Conservation (phyloP, 305 asterid species). For the Plantago lanceolata region DNA sequence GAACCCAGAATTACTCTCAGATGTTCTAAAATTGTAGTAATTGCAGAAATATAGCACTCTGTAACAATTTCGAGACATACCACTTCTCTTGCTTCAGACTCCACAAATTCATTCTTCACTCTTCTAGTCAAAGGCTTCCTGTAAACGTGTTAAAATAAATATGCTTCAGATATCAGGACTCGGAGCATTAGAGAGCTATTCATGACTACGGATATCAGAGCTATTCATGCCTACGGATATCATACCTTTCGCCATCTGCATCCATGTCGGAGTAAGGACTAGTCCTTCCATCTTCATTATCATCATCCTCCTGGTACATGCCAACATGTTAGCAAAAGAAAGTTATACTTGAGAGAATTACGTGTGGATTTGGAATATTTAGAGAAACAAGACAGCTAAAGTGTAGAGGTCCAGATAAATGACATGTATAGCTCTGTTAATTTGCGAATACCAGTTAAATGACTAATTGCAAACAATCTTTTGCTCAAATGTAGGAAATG, state of each 20-base stretch:
- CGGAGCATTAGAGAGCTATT: not conserved
- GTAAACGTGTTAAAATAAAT: conserved; percentile 19
- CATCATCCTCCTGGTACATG: conserved; percentile 33
- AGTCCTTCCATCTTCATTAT: conserved; percentile 42
- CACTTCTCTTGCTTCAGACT: conserved; percentile 49
- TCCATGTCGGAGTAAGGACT: conserved; percentile 50
- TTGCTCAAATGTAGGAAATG: too few relatives aligned
- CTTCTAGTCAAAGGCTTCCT: conserved; percentile 47
- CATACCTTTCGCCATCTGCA: conserved; percentile 42
- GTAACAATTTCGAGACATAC: conserved; percentile 19
- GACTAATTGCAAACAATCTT: too few relatives aligned
- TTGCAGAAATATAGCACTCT: too few relatives aligned
- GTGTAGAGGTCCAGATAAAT: not conserved
- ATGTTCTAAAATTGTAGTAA: not conserved
- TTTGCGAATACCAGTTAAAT: too few relatives aligned
- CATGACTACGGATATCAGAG: not conserved
- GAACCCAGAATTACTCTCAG: conserved; percentile 6
- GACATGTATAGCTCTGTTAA: not conserved
- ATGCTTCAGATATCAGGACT: conserved; percentile 18
- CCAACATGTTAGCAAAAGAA: conserved; percentile 1
- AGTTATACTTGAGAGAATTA: too few relatives aligned
- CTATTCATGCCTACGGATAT: not conserved
- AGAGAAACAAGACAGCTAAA: not conserved
- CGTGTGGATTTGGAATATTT: not conserved
- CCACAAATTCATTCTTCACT: conserved; percentile 49